Evolutionary conservation across 208 protist species (phyloP).

Genomic region (Cochliopodium minus): DNA sequence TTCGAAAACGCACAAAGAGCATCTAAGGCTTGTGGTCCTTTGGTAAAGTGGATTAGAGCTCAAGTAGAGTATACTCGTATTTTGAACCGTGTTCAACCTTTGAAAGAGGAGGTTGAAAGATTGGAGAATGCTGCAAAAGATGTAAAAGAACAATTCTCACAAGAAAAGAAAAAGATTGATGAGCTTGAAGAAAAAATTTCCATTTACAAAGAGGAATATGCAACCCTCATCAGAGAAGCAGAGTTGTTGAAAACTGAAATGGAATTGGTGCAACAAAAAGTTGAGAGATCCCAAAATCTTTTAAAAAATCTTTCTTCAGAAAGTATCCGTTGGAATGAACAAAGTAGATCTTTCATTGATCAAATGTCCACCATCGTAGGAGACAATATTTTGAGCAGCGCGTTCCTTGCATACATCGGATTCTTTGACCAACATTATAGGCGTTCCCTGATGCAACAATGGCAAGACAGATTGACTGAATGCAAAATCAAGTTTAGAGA

Average conservation of each 20-base stretch:
- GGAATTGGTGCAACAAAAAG: slow-evolving; percentile 51
- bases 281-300: slow-evolving; percentile 67
- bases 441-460: slow-evolving; percentile 55
- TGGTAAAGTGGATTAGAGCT: slow-evolving; percentile 83
- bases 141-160: slow-evolving; percentile 20
- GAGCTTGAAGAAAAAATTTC: slow-evolving; percentile 58
- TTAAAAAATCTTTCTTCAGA: slow-evolving; percentile 72
- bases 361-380: slow-evolving; percentile 75
- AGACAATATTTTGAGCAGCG: slow-evolving; percentile 74
- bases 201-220: slow-evolving; percentile 74
- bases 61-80: slow-evolving; percentile 81
- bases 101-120: slow-evolving; percentile 64
- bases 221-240: slow-evolving; percentile 68
- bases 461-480: slow-evolving; percentile 46
- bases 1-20: slow-evolving; percentile 73
- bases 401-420: slow-evolving; percentile 89
- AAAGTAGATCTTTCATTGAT: slow-evolving; percentile 53
- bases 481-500: slow-evolving; percentile 45
- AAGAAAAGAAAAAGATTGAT: slow-evolving; percentile 43
- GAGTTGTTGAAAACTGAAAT: slow-evolving; percentile 67
- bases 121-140: slow-evolving; percentile 53
- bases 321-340: slow-evolving; percentile 68
- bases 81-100: slow-evolving; percentile 63
- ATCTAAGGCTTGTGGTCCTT: slow-evolving; percentile 82
- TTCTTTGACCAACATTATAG: slow-evolving; percentile 88